Base-by-base conservation (phyloP, 106 monocot genomes). In the Dendrobium catenatum region DNA sequence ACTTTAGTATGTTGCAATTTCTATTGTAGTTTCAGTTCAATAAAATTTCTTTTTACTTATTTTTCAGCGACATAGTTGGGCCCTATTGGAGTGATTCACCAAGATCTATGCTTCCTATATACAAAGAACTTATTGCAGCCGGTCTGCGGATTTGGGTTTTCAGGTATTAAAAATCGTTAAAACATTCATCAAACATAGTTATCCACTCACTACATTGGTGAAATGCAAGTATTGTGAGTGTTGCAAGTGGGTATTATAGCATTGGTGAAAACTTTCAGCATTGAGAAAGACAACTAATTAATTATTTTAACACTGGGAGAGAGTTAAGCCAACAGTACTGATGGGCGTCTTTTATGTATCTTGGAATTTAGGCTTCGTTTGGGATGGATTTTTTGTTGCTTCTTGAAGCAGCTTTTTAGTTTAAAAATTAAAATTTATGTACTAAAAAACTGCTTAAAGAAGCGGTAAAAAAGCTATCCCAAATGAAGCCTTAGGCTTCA, bases 71-170 rank as follows among this genome's bases (percentile, higher is more conserved):
- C 83, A 82, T 76, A 75, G 85, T 99, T 18, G 91, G 89, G 68
- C 68, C 80, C 6, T 80, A 85, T 70, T 99, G 99, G 99, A 61
- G 59, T 37, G 99, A 99, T 86, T 93, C 99, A 26, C 99, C 99
- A 6, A 86, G 79, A 81, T 89, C 91, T 31, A 95, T 95, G 93
- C 93, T 99, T 79, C 99, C 99, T 78, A 99, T 95, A 70, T 95
- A 95, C 78, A 88, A 82, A 78, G 95, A 95, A 77, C 86, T 99
- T 27, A 91, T 99, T 78, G 81, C 86, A 72, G 93, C 86, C 79
- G 99, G 99, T 10, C 42, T 90, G 46, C 89, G 87, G 51, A 90
- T 95, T 79, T 99, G 99, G 95, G 93, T 99, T 1, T 99, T 85
- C 90, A 99, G 95, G 98, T 93, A 80, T 33, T 37, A 51, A 2